These are phyloP conservation scores for Ceratobasidium sp. DNA, from an alignment of 1,284 basidiomycete genomes.

Conservation along the genomic window DNA sequence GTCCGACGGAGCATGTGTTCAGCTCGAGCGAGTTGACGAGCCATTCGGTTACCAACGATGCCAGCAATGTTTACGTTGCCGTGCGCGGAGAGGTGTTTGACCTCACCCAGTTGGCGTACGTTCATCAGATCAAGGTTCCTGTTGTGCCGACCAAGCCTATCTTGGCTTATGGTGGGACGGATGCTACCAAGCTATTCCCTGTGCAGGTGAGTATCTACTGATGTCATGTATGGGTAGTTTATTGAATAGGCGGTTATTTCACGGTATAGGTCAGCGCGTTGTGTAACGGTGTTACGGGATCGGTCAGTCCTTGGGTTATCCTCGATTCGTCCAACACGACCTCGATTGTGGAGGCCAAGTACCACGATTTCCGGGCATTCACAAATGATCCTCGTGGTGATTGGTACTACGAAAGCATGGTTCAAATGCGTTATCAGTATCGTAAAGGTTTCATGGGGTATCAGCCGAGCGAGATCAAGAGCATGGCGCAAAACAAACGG, in stretches of 20 bases:
- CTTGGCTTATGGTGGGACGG: conserved; percentile 85
- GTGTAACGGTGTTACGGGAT: conserved; percentile 88
- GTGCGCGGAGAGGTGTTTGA: conserved; percentile 97
- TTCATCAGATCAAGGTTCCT: conserved; percentile 76
- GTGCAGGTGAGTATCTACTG: conserved; percentile 77
- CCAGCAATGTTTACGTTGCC: conserved; percentile 82
- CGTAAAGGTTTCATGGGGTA: conserved; percentile 92
- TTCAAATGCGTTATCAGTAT: conserved; percentile 87
- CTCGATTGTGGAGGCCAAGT: conserved; percentile 74
- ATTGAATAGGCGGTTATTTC: too few relatives aligned
- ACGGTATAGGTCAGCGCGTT: conserved; percentile 85
- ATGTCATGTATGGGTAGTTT: too few relatives aligned
- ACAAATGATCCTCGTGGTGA: conserved; percentile 93
- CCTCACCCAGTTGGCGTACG: conserved; percentile 69
- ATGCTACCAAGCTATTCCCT: conserved; percentile 88
- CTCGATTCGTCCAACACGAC: conserved; percentile 86
- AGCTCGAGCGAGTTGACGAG: conserved; percentile 79
- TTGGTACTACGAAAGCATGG: conserved; percentile 98
- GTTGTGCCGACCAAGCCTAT: conserved; percentile 84
- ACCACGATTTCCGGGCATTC: conserved; percentile 94
- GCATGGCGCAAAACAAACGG: conserved; percentile 73
- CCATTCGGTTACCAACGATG: conserved; percentile 74
- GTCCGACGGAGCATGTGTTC: conserved; percentile 94
- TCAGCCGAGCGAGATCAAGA: conserved; percentile 82
- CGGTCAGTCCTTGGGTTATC: conserved; percentile 86